Evolutionary conservation across 345 rosid genomes (phyloP).

Genomic region (Brassica carinata): DNA sequence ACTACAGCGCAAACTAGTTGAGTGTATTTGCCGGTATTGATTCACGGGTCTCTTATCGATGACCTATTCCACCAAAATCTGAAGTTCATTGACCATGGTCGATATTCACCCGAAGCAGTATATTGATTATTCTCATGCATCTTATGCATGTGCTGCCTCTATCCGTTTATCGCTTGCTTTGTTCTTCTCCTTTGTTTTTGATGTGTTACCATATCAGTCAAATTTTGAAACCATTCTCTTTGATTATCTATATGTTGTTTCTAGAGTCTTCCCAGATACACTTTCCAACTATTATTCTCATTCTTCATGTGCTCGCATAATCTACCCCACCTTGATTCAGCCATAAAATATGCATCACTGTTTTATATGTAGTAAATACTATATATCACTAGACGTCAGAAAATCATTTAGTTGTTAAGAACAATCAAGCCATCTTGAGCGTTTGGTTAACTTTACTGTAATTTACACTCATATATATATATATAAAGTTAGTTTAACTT

Average conservation of each 20-base stretch:
- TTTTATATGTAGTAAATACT: neutral
- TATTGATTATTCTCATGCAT: slow-evolving; percentile 15
- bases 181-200: neutral
- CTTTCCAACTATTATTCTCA: slow-evolving; percentile 14
- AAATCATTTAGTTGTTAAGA: neutral
- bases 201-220: neutral
- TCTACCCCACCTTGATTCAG: neutral
- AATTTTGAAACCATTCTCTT: neutral
- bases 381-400: neutral
- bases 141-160: slow-evolving; percentile 1
- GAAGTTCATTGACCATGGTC: slow-evolving; percentile 10
- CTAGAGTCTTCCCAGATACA: slow-evolving; percentile 22
- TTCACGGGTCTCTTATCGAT: neutral
- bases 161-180: slow-evolving; percentile 7
- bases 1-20: neutral
- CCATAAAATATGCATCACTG: neutral
- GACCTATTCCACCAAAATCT: slow-evolving; percentile 21
- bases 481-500: too few species aligned
- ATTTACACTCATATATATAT: neutral
- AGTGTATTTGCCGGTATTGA: neutral
- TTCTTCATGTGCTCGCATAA: slow-evolving; percentile 10
- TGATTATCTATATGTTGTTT: neutral
- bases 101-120: neutral
- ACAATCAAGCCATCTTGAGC: neutral
- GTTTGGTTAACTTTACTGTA: neutral